Evolutionary conservation across 2,329 filamentous ascomycete genomes (phyloP), one percentile per base, ranked within the genome.

Genomic region (Aspergillus tamarii): DNA sequence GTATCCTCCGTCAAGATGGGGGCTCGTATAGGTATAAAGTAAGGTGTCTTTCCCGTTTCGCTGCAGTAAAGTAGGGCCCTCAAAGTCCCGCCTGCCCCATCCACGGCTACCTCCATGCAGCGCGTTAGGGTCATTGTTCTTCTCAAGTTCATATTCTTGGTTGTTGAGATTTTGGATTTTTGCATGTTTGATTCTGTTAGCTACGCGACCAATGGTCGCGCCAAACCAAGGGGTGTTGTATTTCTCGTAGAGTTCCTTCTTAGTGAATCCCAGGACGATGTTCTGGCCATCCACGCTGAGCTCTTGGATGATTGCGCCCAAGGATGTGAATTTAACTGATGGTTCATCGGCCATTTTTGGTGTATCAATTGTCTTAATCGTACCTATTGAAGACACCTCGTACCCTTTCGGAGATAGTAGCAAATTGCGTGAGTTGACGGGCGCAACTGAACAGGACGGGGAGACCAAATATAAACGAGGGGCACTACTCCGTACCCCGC

Each of bases 221-320:
- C 95, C 94, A 75, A 97, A 98, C 83, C 89, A 94, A 1, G 92
- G 89, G 12, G 79, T 82, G 81, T 95, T 94, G 83, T 94, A 82
- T 70, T 87, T 81, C 68, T 85, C 85, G 81, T 97, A 97, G 65
- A 89, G 87, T 52, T 91, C 87, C 59, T 91, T 86, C 16, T 85
- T 88, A 21, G 91, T 87, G 81, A 97, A 97, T 59, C 90, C 89
- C 70, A 95, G 91, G 26, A 97, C 94, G 69, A 99, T 95, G 82
- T 97, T 95, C 75, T 87, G 82, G 67, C 88, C 90, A 64, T 85
- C 90, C 70, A 98, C 86, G 55, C 84, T 85, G 82, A 97, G 90
- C 73, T 91, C 87, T 77, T 97, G 81, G 61, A 84, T 81, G 68
- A 83, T 80, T 58, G 78, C 82, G 32, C 81, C 82, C 30, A 82